A percentile compares a stretch with the other conserved stretches of the same genome.
phyloP scores from a whole-genome alignment of 2,329 filamentous ascomycete species.

The Verticillium nonalfalfae region DNA sequence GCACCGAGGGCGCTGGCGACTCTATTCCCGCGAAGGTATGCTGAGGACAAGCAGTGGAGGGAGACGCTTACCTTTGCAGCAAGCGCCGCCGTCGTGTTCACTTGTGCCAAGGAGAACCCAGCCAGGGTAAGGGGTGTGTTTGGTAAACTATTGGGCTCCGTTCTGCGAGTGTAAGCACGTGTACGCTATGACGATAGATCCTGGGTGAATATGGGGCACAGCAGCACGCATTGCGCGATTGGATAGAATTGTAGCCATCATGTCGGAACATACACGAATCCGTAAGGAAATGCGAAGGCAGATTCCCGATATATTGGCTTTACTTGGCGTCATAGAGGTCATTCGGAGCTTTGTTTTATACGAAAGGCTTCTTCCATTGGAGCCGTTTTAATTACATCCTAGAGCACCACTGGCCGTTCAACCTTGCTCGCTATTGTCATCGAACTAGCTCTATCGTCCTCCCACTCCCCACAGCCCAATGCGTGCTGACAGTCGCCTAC shows the following conservation, averaged over 20 bases:
- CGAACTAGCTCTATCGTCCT: background rate
- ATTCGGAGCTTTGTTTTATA: too few species aligned
- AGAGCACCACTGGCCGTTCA: background rate
- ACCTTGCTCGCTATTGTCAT: background rate
- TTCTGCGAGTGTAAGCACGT: conserved; percentile 27
- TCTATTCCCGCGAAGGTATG: conserved; percentile 65
- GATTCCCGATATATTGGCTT: too few species aligned
- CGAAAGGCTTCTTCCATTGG: too few species aligned
- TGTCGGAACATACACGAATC: background rate
- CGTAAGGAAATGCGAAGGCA: too few species aligned
- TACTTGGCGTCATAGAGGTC: too few species aligned
- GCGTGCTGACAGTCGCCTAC: background rate
- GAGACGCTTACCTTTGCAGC: conserved; percentile 61
- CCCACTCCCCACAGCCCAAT: background rate
- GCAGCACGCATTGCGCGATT: background rate
- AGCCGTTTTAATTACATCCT: too few species aligned
- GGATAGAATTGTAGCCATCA: background rate
- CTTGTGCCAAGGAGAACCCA: conserved; percentile 57
- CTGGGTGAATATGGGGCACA: background rate
- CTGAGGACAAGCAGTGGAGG: conserved; percentile 54
- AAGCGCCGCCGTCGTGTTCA: conserved; percentile 65
- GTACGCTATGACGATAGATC: background rate
- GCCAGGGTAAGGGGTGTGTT: conserved; percentile 61
- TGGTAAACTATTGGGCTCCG: conserved; percentile 50
- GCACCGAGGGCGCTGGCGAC: conserved; percentile 72